Base-by-base conservation (phyloP, 768 basidiomycete genomes). In the Asterophora lycoperdoides region DNA sequence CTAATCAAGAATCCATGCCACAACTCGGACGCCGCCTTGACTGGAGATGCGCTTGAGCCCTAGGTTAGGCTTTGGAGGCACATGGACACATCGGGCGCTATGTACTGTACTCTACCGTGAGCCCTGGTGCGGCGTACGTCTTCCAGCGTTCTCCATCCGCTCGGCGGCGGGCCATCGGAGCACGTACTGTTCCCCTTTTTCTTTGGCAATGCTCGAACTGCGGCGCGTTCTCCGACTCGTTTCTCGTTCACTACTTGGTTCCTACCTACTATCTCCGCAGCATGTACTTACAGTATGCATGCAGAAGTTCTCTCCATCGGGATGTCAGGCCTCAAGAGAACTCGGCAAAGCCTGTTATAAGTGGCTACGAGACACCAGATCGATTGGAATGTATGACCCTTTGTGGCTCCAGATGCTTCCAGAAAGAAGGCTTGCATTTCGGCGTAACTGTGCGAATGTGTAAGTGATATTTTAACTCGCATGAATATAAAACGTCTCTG, bases 1-100 rank as follows among this genome's bases (percentile, higher is more conserved):
- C 6, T 17, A 36, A 36, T 41, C 40, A 41, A 13, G 29, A 48
- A 18, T 39, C 3, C 29, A 30, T 40, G 46, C 46, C 46, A 48
- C 46, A 48, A 48, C 15, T 48, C 46, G 46, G 46, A 23, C 32
- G 39, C 39, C 18, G 32, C 4, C 4, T 32, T 15, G 18, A 40
- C 26, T 40, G 19, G 20, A n/a, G 14, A 17, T 33, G 32, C n/a
- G 18, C 18, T 4, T 11, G 20, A 38, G 11, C 18, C 10, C 19
- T 11, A 33, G 20, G 32, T 19, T 20, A 30, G 17, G 18, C 37
- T 19, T 14, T 23, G 18, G 14, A 34, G 37, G 37, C 3, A 15
- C 29, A 43, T 33, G 15, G 32, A 29, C 17, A 33, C 42, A 43
- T 43, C 17, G 42, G 7, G 17, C 29, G 8, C 17, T 18, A 17